Evolutionary conservation across 768 basidiomycete genomes (phyloP).

Genomic region (Pleurotus platypus): DNA sequence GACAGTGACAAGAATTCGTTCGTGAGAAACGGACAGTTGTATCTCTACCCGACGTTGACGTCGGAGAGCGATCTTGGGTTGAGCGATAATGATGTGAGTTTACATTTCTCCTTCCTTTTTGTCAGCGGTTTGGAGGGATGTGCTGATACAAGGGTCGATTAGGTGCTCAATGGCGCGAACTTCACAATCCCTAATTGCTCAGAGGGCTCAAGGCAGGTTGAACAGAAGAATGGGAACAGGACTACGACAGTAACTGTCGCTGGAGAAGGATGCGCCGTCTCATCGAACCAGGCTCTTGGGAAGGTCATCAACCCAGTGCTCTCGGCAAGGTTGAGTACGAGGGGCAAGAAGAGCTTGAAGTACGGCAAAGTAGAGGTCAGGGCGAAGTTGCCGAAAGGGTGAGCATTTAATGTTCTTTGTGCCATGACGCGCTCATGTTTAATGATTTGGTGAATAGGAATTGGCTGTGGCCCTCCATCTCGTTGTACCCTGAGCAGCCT

Average conservation of each 20-base stretch:
- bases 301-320: slow-evolving; percentile 72
- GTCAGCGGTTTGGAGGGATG: background rate
- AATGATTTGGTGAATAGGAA: slow-evolving; percentile 27
- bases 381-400: slow-evolving; percentile 59
- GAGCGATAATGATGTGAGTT: slow-evolving; percentile 35
- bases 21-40: slow-evolving; percentile 64
- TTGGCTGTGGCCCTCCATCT: slow-evolving; percentile 77
- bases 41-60: slow-evolving; percentile 80
- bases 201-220: slow-evolving; percentile 30
- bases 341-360: slow-evolving; percentile 50
- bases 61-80: slow-evolving; percentile 56
- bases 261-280: slow-evolving; percentile 33
- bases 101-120: background rate
- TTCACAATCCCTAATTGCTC: slow-evolving; percentile 33
- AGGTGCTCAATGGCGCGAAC: slow-evolving; percentile 28
- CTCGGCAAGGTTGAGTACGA: slow-evolving; percentile 71
- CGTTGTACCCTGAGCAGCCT: slow-evolving; percentile 67
- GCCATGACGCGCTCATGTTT: slow-evolving; percentile 20
- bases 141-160: background rate
- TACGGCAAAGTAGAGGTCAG: slow-evolving; percentile 61
- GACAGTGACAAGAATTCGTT: slow-evolving; percentile 57
- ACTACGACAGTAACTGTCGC: slow-evolving; percentile 15
- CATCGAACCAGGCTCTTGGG: slow-evolving; percentile 32
- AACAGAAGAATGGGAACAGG: slow-evolving; percentile 20
- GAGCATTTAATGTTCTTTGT: slow-evolving; percentile 32